Evolutionary conservation across 2,329 filamentous ascomycete species (phyloP).

Genomic region (Pseudogymnoascus sp.): DNA sequence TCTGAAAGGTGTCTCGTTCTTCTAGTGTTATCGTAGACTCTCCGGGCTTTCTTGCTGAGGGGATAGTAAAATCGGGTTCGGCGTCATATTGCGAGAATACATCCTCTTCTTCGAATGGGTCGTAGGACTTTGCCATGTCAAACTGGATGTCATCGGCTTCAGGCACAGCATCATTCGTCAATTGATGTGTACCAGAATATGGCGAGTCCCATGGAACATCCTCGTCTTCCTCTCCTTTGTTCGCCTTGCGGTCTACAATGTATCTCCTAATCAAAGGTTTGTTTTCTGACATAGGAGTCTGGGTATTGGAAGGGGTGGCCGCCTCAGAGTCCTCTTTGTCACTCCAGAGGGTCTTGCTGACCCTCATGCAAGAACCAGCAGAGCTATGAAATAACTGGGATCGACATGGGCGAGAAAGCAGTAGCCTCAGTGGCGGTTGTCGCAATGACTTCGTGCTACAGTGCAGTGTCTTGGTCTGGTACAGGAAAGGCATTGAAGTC

Average conservation of each 20-base stretch:
- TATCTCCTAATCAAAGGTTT: conserved; percentile 1
- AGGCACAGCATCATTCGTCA: neutral
- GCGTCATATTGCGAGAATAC: conserved; percentile 46
- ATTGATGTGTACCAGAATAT: neutral
- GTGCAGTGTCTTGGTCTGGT: conserved; percentile 58
- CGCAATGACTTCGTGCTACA: neutral
- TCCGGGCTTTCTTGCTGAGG: conserved; percentile 16
- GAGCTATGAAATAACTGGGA: neutral
- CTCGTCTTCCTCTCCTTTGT: neutral
- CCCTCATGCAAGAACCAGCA: neutral
- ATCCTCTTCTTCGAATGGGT: conserved; percentile 24
- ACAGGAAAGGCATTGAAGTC: conserved; percentile 59
- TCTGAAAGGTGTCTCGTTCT: conserved; percentile 42
- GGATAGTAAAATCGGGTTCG: conserved; percentile 21
- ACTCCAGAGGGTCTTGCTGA: neutral
- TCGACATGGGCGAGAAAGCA: neutral
- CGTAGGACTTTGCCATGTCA: conserved; percentile 14
- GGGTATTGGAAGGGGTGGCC: neutral
- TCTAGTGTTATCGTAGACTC: conserved; percentile 48
- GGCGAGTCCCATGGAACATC: conserved; percentile 1
- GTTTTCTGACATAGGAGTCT: neutral
- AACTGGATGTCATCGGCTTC: neutral
- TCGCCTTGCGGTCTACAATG: conserved; percentile 3
- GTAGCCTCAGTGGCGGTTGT: neutral
- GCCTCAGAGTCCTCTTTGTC: neutral